Conservation (phyloP, 768 basidiomycete genomes). For the Tricholoma bakamatsutake region DNA sequence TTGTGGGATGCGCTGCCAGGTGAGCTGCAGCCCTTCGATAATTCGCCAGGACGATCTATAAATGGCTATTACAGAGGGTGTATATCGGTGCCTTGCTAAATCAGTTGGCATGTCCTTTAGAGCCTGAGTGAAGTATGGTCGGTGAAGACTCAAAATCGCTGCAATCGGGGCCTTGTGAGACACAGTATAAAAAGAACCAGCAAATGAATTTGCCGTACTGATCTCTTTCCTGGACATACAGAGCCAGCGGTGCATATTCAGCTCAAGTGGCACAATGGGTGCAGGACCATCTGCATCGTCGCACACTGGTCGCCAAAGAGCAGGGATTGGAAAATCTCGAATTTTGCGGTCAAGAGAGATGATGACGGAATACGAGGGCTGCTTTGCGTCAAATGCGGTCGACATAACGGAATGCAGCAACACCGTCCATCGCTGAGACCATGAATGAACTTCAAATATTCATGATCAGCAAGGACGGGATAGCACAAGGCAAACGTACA, state of each 20-base stretch:
- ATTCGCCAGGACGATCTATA: slow-evolving; percentile 70
- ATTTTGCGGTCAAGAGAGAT: slow-evolving; percentile 56
- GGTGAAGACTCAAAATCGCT: slow-evolving; percentile 63
- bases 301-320: slow-evolving; percentile 34
- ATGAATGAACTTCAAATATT: slow-evolving; percentile 40
- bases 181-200: neutral
- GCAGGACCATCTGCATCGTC: slow-evolving; percentile 11
- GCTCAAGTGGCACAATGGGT: slow-evolving; percentile 12
- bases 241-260: slow-evolving; percentile 37
- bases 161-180: neutral
- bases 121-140: slow-evolving; percentile 63
- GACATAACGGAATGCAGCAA: slow-evolving; percentile 47
- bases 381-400: slow-evolving; percentile 45
- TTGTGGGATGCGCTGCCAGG: slow-evolving; percentile 34
- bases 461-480: neutral
- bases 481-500: slow-evolving; percentile 28
- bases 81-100: slow-evolving; percentile 53
- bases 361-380: slow-evolving; percentile 45
- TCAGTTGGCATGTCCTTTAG: slow-evolving; percentile 55
- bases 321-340: slow-evolving; percentile 53
- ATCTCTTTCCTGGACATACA: slow-evolving; percentile 44
- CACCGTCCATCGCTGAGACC: slow-evolving; percentile 50
- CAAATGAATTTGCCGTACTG: slow-evolving; percentile 25
- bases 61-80: slow-evolving; percentile 64
- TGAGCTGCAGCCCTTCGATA: slow-evolving; percentile 41